Base-by-base conservation (phyloP, 768 basidiomycete genomes). In the Xerocomus spinulosus region DNA sequence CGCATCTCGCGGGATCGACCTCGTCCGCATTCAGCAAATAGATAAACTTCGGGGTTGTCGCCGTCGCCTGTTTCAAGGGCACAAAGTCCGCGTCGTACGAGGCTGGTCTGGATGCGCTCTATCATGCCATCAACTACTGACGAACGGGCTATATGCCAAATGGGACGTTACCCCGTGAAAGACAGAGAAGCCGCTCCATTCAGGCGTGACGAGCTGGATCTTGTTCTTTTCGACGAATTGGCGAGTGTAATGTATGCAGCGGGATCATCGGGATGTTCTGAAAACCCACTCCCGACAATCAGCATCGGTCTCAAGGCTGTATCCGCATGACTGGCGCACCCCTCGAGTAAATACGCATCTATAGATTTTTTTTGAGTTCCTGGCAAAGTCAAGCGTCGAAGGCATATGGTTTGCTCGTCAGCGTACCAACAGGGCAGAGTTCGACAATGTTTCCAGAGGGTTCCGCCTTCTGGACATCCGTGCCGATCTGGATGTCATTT, bases 341-440 rank as follows among this genome's bases (percentile, higher is more conserved):
- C 29, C 95, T 81, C 30, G 94, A 94, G 68, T 99, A 94, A 46
- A 99, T 78, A 37, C 93, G 86, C 93, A 64, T 99, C 96, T 53
- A 99, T 72, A 20, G 89, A 92, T 70, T 99, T 96, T 85, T 91
- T 78, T 98, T 98, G 63, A 99, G 77, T 68, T 99, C 96, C 95
- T n/a, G n/a, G n/a, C 96, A 99, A 34, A 95, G 92, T 28, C 96
- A 80, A 9, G 95, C 92, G 53, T 94, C 87, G 82, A 92, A 97
- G 2, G 96, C 93, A 66, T 98, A 98, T 2, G 96, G 96, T 70
- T 98, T 98, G 71, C 91, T 92, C 29, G 96, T 99, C 39, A 99
- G 76, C 10, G 96, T 96, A 60, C 96, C 96, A 55, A 99, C 96
- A 53, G 96, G 95, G 69, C 96, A 99, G 14, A 99, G 80, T 68